Evolutionary conservation across 2,329 filamentous ascomycete genomes (phyloP), one percentile per base, ranked within the genome.

Genomic region (Cephalotrichum gorgonifer): DNA sequence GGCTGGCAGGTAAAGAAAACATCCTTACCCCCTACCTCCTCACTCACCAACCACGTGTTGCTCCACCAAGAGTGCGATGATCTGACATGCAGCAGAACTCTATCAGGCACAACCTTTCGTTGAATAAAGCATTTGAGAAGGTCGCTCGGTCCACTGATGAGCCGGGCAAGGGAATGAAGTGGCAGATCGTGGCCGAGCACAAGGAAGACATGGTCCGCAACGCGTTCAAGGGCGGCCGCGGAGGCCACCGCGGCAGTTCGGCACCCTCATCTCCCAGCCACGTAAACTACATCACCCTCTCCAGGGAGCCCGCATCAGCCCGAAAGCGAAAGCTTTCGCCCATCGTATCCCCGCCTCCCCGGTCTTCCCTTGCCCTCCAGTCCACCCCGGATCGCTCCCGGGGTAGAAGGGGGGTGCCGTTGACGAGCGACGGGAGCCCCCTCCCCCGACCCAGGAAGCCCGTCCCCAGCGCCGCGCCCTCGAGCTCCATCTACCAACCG

Each of bases 121-220:
- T 98, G 39, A 97, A 95, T 65, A 95, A 96, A 63, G 82, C 85
- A 0, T 98, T 98, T 60, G 83, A 89, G 57, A 98, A 98, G 65
- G 86, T 95, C 8, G 86, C 93, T 3, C 83, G 93, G 43, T 84
- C 87, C 15, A 95, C 89, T 0, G 88, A 97, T 57, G 93, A 98
- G 63, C 93, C 93, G 22, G 93, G 93, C 12, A 98, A 98, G 64
- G 93, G 93, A 26, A 97, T 96, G 89, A 97, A 97, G 63, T 98
- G 93, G 93, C 88, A 91, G 65, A 90, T 98, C 60, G 82, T 88
- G 4, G 77, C 86, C 1, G 87, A 94, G 54, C 78, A 84, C 55
- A 82, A 85, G 44, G 88, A 96, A 17, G 91, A 95, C 48, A 95
- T 96, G 73, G 77, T 88, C 52, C 86, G 86, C 62, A 87, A 85